phyloP scores from a whole-genome alignment of 139 green algal genomes.

The Chlamydomonas sp. region DNA sequence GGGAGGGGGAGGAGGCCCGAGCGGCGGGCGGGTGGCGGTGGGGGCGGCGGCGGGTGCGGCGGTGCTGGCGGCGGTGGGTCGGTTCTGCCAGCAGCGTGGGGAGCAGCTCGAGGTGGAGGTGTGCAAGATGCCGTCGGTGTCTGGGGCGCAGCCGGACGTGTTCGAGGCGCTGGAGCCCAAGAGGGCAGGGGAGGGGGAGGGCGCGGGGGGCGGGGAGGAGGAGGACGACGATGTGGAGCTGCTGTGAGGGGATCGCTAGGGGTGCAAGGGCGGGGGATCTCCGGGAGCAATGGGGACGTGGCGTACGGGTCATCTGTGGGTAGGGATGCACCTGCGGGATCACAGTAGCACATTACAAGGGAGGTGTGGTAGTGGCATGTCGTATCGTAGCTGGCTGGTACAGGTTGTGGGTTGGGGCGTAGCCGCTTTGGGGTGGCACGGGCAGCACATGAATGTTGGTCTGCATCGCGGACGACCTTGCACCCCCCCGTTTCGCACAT shows the following conservation, averaged over 20 bases:
- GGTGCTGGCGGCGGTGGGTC: background rate
- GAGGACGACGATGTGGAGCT: background rate
- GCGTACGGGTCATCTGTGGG: no score
- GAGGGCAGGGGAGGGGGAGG: background rate
- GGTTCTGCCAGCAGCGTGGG: background rate
- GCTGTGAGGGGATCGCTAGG: background rate
- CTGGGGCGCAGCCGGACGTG: background rate
- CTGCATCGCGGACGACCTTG: no score
- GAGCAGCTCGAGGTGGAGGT: background rate
- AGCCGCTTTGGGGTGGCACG: no score
- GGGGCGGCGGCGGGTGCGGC: background rate
- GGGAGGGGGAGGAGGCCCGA: background rate
- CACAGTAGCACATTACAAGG: no score
- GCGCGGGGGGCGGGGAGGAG: background rate
- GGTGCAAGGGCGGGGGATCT: no score
- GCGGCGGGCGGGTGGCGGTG: background rate
- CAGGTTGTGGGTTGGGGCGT: no score
- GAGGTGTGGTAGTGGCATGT: no score
- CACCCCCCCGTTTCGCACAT: no score
- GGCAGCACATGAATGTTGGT: no score
- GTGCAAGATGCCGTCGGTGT: slow-evolving; percentile 15
- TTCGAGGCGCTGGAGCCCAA: background rate
- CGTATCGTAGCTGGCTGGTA: no score
- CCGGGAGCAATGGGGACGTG: no score
- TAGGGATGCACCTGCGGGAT: no score